Base-by-base conservation (phyloP, 1,139 yeast genomes). In the Taphrina flavorubra region DNA sequence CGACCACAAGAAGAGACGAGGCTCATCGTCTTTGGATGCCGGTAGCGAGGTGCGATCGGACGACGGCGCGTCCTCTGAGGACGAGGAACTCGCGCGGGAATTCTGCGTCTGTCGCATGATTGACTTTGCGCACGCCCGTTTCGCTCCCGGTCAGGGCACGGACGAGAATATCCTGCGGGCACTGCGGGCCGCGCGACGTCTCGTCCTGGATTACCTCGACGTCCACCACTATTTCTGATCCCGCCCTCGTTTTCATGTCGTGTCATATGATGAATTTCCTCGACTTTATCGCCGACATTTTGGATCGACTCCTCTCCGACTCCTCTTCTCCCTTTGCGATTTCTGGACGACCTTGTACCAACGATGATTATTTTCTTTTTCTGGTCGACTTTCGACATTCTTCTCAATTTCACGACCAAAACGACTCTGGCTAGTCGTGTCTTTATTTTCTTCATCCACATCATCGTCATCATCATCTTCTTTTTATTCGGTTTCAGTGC, bases 61-160 rank as follows among this genome's bases (percentile, higher is more conserved):
- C 5, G 67, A 63, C 16, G 47, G 16, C 16, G 49, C 47, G 14
- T 62, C 66, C 16, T 53, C 56, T n/a, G 46, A 51, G 25, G 67
- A 63, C 18, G 46, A 57, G 14, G 61, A 63, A 14, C 53, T 57
- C 20, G 67, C 67, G 1, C 60, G 61, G 7, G 67, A 63, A 13
- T 63, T 63, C 39, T 63, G 67, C 37, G 16, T 60, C 71, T 5
- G 77, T 74, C 1, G 77, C 74, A 0, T 92, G 68, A 91, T 94
- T 16, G 99, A 94, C 77, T 92, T 94, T 81, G 98, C 97, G 0
- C 98, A 92, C 77, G 85, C 97, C 0, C 84, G 81, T 72, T 79
- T 84, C 71, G 82, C 84, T 0, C 85, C 86, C 0, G 90, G 89
- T 0, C 72, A 82, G 68, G 96, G 96, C 0, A 84, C 84, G 39